A percentile compares a stretch with the other conserved stretches of the same genome.
Evolutionary conservation across 2,329 filamentous ascomycete genomes (phyloP).

Genomic region (Penicillium sp.): DNA sequence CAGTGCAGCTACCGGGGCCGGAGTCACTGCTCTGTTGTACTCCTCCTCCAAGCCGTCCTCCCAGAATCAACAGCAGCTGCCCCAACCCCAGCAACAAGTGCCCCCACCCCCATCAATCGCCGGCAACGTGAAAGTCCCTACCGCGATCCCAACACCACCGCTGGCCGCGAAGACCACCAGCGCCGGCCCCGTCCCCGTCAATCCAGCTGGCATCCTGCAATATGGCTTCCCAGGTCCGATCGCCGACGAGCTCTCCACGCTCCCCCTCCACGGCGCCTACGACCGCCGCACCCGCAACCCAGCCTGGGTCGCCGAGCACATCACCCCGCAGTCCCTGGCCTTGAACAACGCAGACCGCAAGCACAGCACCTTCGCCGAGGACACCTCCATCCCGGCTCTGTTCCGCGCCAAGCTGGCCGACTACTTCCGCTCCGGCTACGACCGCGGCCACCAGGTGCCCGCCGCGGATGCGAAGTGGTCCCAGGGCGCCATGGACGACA

Average conservation of each 20-base stretch:
- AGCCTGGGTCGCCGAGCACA: constrained; percentile 94
- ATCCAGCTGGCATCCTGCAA: constrained; percentile 75
- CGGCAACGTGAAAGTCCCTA: constrained; percentile 33
- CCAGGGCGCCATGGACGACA: constrained; percentile 91
- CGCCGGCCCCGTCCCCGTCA: constrained; percentile 63
- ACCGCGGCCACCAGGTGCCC: constrained; percentile 94
- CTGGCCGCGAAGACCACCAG: constrained; percentile 17
- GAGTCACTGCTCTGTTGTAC: constrained; percentile 68
- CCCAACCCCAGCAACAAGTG: constrained; percentile 31
- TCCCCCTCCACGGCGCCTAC: constrained; percentile 81
- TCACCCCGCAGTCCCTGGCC: constrained; percentile 82
- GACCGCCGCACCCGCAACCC: constrained; percentile 91
- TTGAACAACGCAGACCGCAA: constrained; percentile 77
- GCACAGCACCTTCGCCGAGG: constrained; percentile 80
- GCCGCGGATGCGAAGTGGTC: constrained; percentile 96
- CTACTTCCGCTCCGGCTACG: constrained; percentile 93
- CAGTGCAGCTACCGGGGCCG: constrained; percentile 75
- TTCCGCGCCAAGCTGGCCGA: constrained; percentile 91
- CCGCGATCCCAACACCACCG: constrained; percentile 29
- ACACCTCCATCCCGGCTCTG: constrained; percentile 73
- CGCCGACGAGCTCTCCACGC: constrained; percentile 74
- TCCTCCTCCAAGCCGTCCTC: constrained; percentile 56
- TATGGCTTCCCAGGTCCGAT: constrained; percentile 93
- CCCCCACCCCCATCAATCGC: constrained; percentile 36
- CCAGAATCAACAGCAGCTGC: not conserved